Evolutionary conservation across 345 rosid species (phyloP), one percentile per base, ranked within the genome.

Genomic region (Eucalyptus pauciflora): DNA sequence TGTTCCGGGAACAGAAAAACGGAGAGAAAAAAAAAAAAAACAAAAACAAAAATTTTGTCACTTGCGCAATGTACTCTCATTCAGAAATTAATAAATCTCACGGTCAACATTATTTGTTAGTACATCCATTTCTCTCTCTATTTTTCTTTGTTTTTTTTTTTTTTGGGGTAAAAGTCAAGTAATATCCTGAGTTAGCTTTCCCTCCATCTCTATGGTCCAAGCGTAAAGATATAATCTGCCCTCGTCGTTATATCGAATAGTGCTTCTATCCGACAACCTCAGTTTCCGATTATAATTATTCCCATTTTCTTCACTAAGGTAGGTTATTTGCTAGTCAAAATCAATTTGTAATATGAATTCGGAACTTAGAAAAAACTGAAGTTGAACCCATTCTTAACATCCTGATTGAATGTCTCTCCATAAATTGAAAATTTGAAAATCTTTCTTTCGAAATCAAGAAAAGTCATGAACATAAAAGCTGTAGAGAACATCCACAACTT

Each of bases 41-140:
- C 13, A 33, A 33, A 33, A 33, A 49, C 0, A 4, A 2, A 50
- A 50, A 4, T 50, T 50, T 2, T 50, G 6, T 49, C 14, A 49
- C 4, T 1, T 6, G 6, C 2, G 1, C 0, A 41, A 20, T 52
- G 1, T 52, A 0, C 58, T 52, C 58, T 52, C 17, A 1, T 52
- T 76, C 83, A 2, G 5, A 71, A 37, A 71, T 71, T 71, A 71
- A 20, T 24, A 37, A 20, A 71, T 69, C 45, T 33, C 7, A 37
- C 3, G 6, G 4, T 18, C 3, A 4, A 67, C 41, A 0, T 67
- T n/a, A n/a, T 6, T 16, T 31, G 10, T 16, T 69, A 8, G 22
- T 18, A 8, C 10, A 8, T 69, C 7, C 12, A 5, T 69, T 69
- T 33, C 2, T 69, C 7, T 56, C 12, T 16, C 22, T 56, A 56